Percentiles rank a stretch among this genome's conserved stretches.
phyloP scores from a whole-genome alignment of 345 rosid species.

The Odontarrhena argentea region DNA sequence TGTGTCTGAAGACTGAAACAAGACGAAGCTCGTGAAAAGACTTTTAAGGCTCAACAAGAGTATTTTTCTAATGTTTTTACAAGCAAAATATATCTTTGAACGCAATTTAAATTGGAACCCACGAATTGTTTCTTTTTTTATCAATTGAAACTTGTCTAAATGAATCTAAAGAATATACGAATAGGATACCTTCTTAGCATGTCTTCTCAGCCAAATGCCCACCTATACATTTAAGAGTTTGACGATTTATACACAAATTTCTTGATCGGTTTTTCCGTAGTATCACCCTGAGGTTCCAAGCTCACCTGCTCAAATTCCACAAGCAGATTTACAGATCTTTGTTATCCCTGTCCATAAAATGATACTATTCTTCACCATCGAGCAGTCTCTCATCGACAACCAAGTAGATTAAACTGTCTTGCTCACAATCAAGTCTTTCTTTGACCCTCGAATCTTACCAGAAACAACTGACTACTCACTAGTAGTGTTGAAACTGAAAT shows the following conservation, averaged over 20 bases:
- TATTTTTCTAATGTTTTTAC: background rate
- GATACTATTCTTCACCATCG: background rate
- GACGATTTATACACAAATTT: too few relatives aligned
- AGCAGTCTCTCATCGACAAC: background rate
- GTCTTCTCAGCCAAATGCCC: background rate
- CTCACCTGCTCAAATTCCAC: constrained; percentile 1
- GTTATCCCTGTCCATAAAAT: background rate
- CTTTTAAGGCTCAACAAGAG: background rate
- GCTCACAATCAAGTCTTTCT: background rate
- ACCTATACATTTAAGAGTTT: too few relatives aligned
- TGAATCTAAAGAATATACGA: background rate
- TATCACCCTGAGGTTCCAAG: background rate
- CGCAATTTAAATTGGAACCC: background rate
- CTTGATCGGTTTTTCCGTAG: too few relatives aligned
- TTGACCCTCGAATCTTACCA: background rate
- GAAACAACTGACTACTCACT: too few relatives aligned
- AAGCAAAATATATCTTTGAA: background rate
- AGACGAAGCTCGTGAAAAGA: background rate
- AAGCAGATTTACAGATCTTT: background rate
- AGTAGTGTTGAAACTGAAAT: background rate
- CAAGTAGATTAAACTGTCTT: background rate
- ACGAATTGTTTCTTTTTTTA: background rate
- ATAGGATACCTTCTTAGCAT: background rate
- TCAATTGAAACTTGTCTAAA: background rate
- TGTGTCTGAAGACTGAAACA: background rate